These are phyloP conservation scores for Amyloporia xantha DNA, from an alignment of 768 basidiomycete species.

Conservation along the genomic window DNA sequence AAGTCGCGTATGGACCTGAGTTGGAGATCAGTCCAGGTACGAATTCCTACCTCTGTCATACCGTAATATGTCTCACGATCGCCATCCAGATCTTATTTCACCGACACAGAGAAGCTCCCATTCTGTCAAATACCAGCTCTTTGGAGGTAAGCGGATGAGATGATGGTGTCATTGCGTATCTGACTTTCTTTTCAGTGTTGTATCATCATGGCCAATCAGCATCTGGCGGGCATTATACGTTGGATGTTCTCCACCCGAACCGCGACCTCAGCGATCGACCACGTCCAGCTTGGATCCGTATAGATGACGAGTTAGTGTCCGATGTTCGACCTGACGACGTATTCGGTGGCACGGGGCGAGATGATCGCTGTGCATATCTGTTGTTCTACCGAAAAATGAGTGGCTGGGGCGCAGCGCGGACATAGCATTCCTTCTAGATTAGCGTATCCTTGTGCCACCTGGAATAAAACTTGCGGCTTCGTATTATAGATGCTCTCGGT, in stretches of 20 bases:
- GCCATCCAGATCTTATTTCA: conserved; percentile 50
- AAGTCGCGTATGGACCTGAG: conserved; percentile 69
- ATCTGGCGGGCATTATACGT: conserved; percentile 91
- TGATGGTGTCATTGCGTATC: neutral
- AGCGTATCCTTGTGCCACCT: neutral
- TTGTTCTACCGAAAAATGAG: conserved; percentile 73
- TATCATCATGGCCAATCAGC: conserved; percentile 94
- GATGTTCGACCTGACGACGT: conserved; percentile 71
- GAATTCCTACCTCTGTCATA: neutral
- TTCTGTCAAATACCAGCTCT: conserved; percentile 66
- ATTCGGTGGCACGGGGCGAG: conserved; percentile 43
- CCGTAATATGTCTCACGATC: neutral
- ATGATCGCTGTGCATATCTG: conserved; percentile 79
- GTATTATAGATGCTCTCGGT: too few species aligned
- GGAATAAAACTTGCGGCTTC: neutral
- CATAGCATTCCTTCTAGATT: conserved; percentile 3
- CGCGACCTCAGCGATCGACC: conserved; percentile 39
- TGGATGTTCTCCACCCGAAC: conserved; percentile 77
- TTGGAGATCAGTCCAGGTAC: conserved; percentile 68
- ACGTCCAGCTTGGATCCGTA: conserved; percentile 80
- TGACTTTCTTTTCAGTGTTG: conserved; percentile 42
- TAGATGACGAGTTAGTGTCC: conserved; percentile 87
- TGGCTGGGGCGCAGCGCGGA: conserved; percentile 17
- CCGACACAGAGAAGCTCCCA: conserved; percentile 39
- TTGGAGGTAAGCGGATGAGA: conserved; percentile 58